These are phyloP conservation scores for Penicillium crystallinum DNA, from an alignment of 495 filamentous ascomycete species.

Conservation along the genomic window DNA sequence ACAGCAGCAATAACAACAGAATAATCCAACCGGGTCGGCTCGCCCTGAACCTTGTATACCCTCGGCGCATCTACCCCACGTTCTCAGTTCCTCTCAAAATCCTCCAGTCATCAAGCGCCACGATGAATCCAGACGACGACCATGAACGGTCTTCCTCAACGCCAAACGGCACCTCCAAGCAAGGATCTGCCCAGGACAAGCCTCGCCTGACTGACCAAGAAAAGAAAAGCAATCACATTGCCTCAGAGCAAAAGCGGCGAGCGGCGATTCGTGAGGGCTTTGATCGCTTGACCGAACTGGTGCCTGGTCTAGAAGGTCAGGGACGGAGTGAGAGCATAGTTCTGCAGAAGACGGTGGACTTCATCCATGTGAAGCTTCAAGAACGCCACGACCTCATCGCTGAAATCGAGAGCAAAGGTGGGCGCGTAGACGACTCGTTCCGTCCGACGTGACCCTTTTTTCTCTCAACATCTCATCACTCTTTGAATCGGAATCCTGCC, in stretches of 20 bases:
- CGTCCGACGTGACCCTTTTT: conserved; percentile 24
- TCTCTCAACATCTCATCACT: not conserved
- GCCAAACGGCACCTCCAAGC: conserved; percentile 57
- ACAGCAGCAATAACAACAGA: not conserved
- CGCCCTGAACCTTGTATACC: not conserved
- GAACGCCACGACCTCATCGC: conserved; percentile 58
- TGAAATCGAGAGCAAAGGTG: conserved; percentile 57
- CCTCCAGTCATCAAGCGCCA: conserved; percentile 16
- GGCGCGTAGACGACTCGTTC: conserved; percentile 46
- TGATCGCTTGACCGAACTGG: conserved; percentile 73
- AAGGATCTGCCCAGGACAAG: conserved; percentile 45
- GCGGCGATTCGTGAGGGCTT: conserved; percentile 83
- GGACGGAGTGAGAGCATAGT: conserved; percentile 83
- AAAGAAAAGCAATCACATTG: conserved; percentile 89
- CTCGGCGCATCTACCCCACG: conserved; percentile 18
- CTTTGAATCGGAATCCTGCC: not conserved
- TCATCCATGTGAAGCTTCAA: conserved; percentile 60
- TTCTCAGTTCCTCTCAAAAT: conserved; percentile 12
- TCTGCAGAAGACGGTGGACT: conserved; percentile 68
- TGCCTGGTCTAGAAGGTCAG: conserved; percentile 78
- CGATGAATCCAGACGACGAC: conserved; percentile 28
- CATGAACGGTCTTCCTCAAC: conserved; percentile 40
- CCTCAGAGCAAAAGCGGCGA: conserved; percentile 84
- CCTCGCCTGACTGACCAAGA: conserved; percentile 79
- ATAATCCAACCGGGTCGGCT: not conserved